Conservation (phyloP, 139 green algal species). For the Asterochloris sp. region DNA sequence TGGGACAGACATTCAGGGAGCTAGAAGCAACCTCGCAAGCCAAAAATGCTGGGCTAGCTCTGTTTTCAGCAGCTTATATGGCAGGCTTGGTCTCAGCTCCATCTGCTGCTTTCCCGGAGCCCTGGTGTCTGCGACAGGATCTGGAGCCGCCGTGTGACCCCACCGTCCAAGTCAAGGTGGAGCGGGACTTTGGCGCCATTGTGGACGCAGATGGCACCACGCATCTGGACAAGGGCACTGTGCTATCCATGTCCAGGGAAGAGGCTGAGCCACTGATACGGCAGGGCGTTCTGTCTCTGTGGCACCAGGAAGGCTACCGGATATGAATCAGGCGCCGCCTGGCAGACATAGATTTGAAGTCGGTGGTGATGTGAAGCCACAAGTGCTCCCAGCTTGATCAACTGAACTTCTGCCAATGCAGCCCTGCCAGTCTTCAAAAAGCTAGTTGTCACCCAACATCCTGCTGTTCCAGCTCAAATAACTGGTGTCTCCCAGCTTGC, state of each 20-base stretch:
- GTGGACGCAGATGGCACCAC: constrained; percentile 11
- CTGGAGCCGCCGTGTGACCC: constrained; percentile 46
- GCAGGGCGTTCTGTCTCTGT: background rate
- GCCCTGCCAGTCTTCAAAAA: too few species aligned
- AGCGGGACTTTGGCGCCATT: constrained; percentile 33
- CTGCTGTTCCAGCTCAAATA: constrained; percentile 22
- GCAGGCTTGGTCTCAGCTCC: background rate
- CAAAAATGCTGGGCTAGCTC: too few species aligned
- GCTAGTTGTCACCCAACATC: background rate
- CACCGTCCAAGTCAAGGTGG: constrained; percentile 43
- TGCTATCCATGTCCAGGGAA: constrained; percentile 12
- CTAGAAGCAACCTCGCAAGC: too few species aligned
- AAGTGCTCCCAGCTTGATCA: too few species aligned
- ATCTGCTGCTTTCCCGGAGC: background rate
- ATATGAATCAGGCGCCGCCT: too few species aligned
- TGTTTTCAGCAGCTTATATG: background rate
- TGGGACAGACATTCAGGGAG: too few species aligned
- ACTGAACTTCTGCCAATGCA: too few species aligned
- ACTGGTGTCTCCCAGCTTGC: constrained; percentile 11
- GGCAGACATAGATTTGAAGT: too few species aligned
- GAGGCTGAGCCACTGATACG: constrained; percentile 10
- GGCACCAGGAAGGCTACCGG: too few species aligned
- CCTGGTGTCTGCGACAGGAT: constrained; percentile 28
- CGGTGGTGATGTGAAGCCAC: too few species aligned
- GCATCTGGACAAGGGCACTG: constrained; percentile 3